These are phyloP conservation scores for Prunus padus DNA, from an alignment of 306 rosid species.

Conservation along the genomic window DNA sequence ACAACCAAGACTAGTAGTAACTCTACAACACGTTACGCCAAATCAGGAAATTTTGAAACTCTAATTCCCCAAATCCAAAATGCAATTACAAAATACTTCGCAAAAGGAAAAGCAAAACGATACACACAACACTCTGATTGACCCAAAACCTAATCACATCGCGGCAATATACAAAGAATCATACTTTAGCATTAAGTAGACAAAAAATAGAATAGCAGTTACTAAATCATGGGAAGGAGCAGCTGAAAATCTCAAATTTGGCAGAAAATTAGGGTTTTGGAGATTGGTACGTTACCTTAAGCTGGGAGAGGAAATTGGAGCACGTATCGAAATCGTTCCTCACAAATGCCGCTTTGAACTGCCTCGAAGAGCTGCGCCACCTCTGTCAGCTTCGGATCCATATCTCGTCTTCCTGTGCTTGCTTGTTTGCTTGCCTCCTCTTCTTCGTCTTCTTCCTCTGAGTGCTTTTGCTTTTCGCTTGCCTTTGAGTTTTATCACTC, in stretches of 20 bases:
- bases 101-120: background rate
- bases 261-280: conserved; percentile 42
- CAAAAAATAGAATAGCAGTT: background rate
- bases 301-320: conserved; percentile 57
- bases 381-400: conserved; percentile 84
- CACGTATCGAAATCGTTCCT: conserved; percentile 61
- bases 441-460: conserved; percentile 11
- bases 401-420: conserved; percentile 3
- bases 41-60: background rate
- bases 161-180: background rate
- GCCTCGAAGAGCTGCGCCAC: conserved; percentile 72
- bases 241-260: background rate
- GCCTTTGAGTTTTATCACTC: background rate
- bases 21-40: background rate
- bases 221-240: background rate
- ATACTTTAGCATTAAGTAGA: background rate
- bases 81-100: background rate
- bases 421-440: conserved; percentile 1
- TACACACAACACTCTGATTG: background rate
- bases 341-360: conserved; percentile 67
- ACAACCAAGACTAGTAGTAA: background rate
- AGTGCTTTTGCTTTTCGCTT: background rate
- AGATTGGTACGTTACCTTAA: conserved; percentile 52
- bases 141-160: background rate
- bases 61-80: background rate